phyloP scores from a whole-genome alignment of 768 basidiomycete species.

The Tylopilus subfusipes region DNA sequence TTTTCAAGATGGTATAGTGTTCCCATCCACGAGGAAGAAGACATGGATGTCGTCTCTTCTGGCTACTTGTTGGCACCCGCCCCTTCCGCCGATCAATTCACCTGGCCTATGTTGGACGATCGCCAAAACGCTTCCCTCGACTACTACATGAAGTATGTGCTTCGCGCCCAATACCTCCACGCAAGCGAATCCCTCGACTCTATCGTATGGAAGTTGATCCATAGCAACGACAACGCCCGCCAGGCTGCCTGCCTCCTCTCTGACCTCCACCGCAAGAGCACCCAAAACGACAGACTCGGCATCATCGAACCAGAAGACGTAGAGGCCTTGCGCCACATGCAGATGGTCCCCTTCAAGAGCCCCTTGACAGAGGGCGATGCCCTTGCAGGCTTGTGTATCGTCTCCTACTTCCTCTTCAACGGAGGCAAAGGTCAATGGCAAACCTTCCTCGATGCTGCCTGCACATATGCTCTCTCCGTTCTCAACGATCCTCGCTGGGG shows the following conservation, averaged over 20 bases:
- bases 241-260: conserved; percentile 63
- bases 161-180: conserved; percentile 67
- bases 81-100: conserved; percentile 8
- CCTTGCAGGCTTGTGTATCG: conserved; percentile 71
- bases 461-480: conserved; percentile 48
- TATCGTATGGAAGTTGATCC: conserved; percentile 51
- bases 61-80: conserved; percentile 10
- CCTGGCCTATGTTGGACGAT: conserved; percentile 11
- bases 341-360: conserved; percentile 18
- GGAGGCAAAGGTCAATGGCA: conserved; percentile 73
- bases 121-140: conserved; percentile 21
- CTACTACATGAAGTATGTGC: conserved; percentile 60
- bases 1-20: conserved; percentile 24
- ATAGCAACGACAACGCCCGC: conserved; percentile 43
- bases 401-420: conserved; percentile 74
- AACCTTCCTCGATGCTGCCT: conserved; percentile 60
- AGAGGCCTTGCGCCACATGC: conserved; percentile 25
- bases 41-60: conserved; percentile 22
- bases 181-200: conserved; percentile 46
- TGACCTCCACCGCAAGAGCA: conserved; percentile 45
- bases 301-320: conserved; percentile 24
- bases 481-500: conserved; percentile 38
- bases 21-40: conserved; percentile 13
- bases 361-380: conserved; percentile 60
- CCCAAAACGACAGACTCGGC: conserved; percentile 23